Percentiles rank a stretch among this genome's conserved stretches.
phyloP scores from a whole-genome alignment of 2,329 filamentous ascomycete species.

The Aspergillus sp. region DNA sequence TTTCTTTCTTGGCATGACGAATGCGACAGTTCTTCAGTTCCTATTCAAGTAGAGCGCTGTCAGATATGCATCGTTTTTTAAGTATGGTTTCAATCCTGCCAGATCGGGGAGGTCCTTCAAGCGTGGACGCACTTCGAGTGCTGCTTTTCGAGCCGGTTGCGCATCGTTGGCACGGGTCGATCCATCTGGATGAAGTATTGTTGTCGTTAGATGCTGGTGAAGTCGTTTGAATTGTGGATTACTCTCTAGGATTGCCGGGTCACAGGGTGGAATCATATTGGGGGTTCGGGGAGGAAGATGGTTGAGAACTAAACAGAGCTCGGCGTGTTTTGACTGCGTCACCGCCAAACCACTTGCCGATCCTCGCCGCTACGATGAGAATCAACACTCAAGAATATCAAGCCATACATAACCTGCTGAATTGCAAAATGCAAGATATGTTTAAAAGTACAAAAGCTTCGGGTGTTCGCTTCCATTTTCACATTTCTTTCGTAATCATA shows the following conservation, averaged over 20 bases:
- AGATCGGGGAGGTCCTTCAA: background rate
- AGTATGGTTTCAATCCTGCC: background rate
- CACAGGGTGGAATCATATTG: conserved; percentile 45
- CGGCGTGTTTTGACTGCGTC: background rate
- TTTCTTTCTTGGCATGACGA: conserved; percentile 32
- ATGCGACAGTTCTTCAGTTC: conserved; percentile 36
- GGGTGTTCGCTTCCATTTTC: conserved; percentile 31
- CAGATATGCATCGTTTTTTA: background rate
- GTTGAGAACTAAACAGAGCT: background rate
- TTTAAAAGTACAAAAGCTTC: conserved; percentile 21
- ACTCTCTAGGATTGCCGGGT: conserved; percentile 37
- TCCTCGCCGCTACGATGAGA: too few species aligned
- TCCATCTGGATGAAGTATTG: conserved; percentile 41
- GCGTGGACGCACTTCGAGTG: conserved; percentile 31
- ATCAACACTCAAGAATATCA: background rate
- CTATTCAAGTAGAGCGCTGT: conserved; percentile 17
- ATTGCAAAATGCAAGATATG: background rate
- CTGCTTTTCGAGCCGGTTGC: conserved; percentile 29
- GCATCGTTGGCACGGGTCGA: conserved; percentile 35
- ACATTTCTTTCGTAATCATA: conserved; percentile 42
- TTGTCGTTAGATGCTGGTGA: conserved; percentile 39
- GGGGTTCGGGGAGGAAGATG: background rate
- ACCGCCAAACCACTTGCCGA: background rate
- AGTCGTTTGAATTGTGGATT: conserved; percentile 45
- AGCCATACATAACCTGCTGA: too few species aligned